Base-by-base conservation (phyloP, 1,139 yeast genomes). In the Magnusiomyces ingens region DNA sequence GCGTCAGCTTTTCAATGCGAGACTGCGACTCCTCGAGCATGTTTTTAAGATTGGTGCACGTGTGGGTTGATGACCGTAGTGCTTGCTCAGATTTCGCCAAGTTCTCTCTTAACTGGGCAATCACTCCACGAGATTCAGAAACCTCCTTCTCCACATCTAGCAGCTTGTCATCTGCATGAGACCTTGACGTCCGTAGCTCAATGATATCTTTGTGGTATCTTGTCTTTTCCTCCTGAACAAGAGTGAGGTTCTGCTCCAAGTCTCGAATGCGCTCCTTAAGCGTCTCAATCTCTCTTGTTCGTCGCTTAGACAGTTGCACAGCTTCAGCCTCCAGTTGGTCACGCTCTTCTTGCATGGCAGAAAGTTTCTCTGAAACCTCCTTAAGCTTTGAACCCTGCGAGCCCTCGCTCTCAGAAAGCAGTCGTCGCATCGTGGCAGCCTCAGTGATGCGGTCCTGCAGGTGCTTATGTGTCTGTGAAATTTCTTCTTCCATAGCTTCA, bases 391-490 rank as follows among this genome's bases (percentile, higher is more conserved):
- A 60, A 45, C 76, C 79, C 52, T 80, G 77, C 48, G 75, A 76
- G 48, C 80, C 83, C 60, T 89, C 93, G 3, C 80, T 76, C 48
- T 88, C 96, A 48, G 80, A 68, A 26, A 89, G 66, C 42, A 89
- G 68, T 57, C 88, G 74, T 59, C 95, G 77, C 70, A 89, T 78
- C 0, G 89, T 82, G 2, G 83, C 75, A 0, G 90, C 76, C 68
- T 93, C 98, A 50, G 91, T 75, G 0, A 85, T 81, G 58, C 95
- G 79, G 60, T 90, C 96, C 62, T 84, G 93, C 8, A 91, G 70
- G 67, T 82, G 75, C 46, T 79, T 77, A 57, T 89, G 79, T 3
- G 87, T 75, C 56, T 91, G 98, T 10, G 79, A 73, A 15, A 91
- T 69, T 62, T 91, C 96, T 56, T 89, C 96, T 60, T 87, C 91